Base-by-base conservation (phyloP, 768 basidiomycete genomes). In the Daedalea quercina region DNA sequence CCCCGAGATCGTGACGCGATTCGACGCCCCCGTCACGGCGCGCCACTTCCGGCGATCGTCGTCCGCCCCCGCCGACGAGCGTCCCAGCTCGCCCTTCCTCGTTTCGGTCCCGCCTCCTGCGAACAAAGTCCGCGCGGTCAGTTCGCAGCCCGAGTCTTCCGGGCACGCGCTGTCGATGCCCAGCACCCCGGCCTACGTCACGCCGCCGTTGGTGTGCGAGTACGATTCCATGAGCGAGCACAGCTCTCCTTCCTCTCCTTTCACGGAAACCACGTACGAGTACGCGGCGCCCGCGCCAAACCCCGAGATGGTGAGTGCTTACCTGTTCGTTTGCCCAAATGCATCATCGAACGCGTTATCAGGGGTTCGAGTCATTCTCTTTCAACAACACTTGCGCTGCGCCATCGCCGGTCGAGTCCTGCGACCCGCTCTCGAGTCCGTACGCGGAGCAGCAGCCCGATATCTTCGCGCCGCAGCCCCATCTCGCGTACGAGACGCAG, bases 21-120 rank as follows among this genome's bases (percentile, higher is more conserved):
- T 88, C 64, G 85, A 87, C 65, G 73, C 77, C 1, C 86, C 86
- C 40, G 78, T 88, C 37, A 88, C 86, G 0, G 85, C 82, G n/a
- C 75, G 79, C 49, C 73, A 77, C 44, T 90, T 80, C 70, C 77
- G 79, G 41, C 80, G 86, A 33, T 85, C 84, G 23, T 84, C 83
- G 11, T 87, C 84, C 25, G 66, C 63, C 22, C 66, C 66, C 17
- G 58, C 52, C 22, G 66, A 65, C 44, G 63, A 65, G 47, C 61
- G 56, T 51, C 47, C 62, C 22, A 61, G 52, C 25, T 54, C 55
- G 26, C 24, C 57, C 20, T 62, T 64, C 59, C 52, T 58, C 34
- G 23, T 57, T 8, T 43, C 59, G 53, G 51, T 54, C 25, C 17
- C 47, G 28, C 54, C 54, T 15, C 46, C 41, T 4, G 53, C 55